Evolutionary conservation across 192 early-diverging fungal genomes (phyloP), one percentile per base, ranked within the genome.

Genomic region (Gigaspora rosea): DNA sequence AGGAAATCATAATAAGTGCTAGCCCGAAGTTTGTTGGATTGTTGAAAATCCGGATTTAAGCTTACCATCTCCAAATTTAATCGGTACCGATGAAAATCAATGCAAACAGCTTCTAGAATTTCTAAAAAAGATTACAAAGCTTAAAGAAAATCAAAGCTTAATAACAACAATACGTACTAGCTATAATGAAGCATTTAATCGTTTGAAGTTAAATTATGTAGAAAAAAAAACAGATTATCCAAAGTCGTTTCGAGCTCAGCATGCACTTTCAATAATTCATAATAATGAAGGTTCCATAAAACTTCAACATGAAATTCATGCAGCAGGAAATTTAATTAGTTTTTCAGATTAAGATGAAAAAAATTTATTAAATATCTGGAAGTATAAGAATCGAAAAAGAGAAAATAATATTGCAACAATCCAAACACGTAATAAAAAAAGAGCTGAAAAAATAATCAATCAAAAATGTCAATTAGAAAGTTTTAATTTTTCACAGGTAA

Each of bases 121-220:
- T 65, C 41, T 8, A 65, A 65, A 65, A 65, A 65, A 65, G n/a
- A 65, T 65, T 36, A 65, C 36, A 13, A 65, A 65, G 41, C 27
- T 46, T 33, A 65, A 65, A 65, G 16, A 65, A 33, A 15, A 65
- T 65, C 63, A 65, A 65, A 65, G 63, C 33, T 65, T 65, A 65
- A 65, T 65, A 8, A 65, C 9, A 33, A 65, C 36, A 33, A 65
- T 65, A 65, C 8, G 41, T 33, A 65, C 33, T 33, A 65, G 63
- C 33, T 65, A 65, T 65, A 65, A 65, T 65, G 35, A 65, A 65
- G 33, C 33, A 33, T 65, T 65, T 65, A 65, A 65, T 65, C 4
- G 16, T 65, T 65, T 65, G 8, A 46, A 65, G 33, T 18, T 65
- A 65, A 65, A 65, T 65, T 65, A 65, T 65, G 41, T 16, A 46